These are phyloP conservation scores for Colletotrichum godetiae DNA, from an alignment of 2,329 filamentous ascomycete genomes.

Conservation along the genomic window DNA sequence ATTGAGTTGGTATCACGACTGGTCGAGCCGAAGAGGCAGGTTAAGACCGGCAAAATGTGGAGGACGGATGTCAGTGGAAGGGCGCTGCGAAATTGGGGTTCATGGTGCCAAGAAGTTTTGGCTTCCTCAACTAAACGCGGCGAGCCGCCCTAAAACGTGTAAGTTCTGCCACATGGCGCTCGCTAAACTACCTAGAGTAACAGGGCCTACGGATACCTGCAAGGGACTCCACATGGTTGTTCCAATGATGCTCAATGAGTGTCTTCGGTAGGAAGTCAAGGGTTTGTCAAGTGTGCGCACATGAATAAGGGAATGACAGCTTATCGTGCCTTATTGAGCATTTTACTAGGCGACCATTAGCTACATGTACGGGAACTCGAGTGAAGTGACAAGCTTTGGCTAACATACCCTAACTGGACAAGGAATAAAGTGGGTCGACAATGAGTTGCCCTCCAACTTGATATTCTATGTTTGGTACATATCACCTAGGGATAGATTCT, in stretches of 20 bases:
- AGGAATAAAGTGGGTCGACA: not conserved
- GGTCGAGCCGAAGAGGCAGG: not conserved
- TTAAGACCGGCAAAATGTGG: constrained; percentile 1
- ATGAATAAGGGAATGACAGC: too few species aligned
- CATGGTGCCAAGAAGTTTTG: not conserved
- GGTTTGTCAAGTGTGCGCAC: too few species aligned
- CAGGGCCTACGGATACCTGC: not conserved
- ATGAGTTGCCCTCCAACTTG: not conserved
- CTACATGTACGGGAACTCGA: too few species aligned
- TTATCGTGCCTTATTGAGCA: too few species aligned
- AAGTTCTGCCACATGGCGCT: constrained; percentile 1
- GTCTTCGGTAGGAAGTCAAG: too few species aligned
- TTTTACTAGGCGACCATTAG: too few species aligned
- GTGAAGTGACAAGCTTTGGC: too few species aligned
- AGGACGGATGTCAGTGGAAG: constrained; percentile 15
- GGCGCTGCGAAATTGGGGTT: constrained; percentile 1
- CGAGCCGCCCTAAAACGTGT: not conserved
- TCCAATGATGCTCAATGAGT: too few species aligned
- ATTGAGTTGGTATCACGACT: not conserved
- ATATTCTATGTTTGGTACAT: too few species aligned
- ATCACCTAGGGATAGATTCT: not conserved
- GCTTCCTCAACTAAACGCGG: not conserved
- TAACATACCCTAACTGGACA: too few species aligned
- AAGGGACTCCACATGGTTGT: too few species aligned
- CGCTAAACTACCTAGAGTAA: not conserved